phyloP scores from a whole-genome alignment of 208 protist species.

The Naegleria gruberi region DNA sequence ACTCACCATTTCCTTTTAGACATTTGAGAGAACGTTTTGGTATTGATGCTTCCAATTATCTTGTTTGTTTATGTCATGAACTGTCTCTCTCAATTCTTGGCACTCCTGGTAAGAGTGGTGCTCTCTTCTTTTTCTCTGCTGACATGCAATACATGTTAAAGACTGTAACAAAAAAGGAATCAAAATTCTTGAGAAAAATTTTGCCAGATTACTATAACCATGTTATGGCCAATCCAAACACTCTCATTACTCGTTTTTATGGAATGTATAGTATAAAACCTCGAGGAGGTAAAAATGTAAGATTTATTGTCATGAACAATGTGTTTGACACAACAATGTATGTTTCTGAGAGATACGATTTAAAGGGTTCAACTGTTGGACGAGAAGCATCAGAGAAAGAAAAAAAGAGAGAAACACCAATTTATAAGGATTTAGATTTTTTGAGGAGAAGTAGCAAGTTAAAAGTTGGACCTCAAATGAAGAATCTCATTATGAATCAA shows the following conservation, averaged over 20 bases:
- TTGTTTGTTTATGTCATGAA: slow-evolving; percentile 15
- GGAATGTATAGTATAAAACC: slow-evolving; percentile 23
- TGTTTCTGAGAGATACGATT: not conserved
- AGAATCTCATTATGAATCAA: not conserved
- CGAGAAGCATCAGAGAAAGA: not conserved
- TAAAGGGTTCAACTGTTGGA: slow-evolving; percentile 5
- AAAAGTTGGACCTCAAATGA: not conserved
- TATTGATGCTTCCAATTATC: slow-evolving; percentile 14
- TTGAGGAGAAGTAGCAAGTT: not conserved
- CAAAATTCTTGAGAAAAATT: slow-evolving; percentile 19
- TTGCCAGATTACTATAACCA: slow-evolving; percentile 13
- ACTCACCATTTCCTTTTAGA: slow-evolving; percentile 18
- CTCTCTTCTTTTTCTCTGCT: not conserved
- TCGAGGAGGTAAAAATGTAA: not conserved
- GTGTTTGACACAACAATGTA: not conserved
- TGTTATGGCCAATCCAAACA: slow-evolving; percentile 1
- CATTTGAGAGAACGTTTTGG: slow-evolving; percentile 22
- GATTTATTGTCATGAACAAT: slow-evolving; percentile 18
- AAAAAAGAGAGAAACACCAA: not conserved
- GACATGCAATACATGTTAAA: slow-evolving; percentile 35
- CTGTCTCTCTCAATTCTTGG: not conserved
- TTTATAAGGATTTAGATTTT: slow-evolving; percentile 13
- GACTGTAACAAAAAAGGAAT: slow-evolving; percentile 29
- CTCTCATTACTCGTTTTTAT: slow-evolving; percentile 10
- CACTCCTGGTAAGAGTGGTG: not conserved